Percentiles rank a stretch among this genome's conserved stretches.
phyloP scores from a whole-genome alignment of 2,329 filamentous ascomycete species.

The Bisporella sp. region DNA sequence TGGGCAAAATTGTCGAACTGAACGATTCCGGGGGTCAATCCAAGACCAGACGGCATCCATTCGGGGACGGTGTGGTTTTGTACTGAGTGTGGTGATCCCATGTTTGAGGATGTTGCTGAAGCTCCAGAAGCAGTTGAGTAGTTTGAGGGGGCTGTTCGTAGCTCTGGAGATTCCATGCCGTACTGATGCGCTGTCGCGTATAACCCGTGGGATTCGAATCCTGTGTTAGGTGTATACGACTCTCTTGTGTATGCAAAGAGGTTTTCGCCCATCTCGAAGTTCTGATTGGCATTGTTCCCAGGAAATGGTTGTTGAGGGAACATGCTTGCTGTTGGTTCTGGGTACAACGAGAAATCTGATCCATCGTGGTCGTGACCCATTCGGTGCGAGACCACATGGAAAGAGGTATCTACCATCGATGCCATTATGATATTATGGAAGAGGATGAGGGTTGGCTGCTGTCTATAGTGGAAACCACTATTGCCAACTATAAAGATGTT shows the following conservation, averaged over 20 bases:
- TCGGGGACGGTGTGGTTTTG: slow-evolving; percentile 23
- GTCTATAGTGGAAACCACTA: slow-evolving; percentile 17
- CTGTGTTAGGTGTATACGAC: slow-evolving; percentile 34
- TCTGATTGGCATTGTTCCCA: slow-evolving; percentile 34
- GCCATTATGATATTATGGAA: slow-evolving; percentile 59
- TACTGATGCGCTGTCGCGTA: slow-evolving; percentile 35
- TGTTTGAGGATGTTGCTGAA: slow-evolving; percentile 26
- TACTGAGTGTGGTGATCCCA: slow-evolving; percentile 27
- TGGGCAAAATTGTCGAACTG: slow-evolving; percentile 18
- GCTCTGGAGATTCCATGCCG: slow-evolving; percentile 23
- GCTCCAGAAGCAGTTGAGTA: slow-evolving; percentile 27
- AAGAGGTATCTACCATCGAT: slow-evolving; percentile 71
- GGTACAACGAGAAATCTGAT: slow-evolving; percentile 37
- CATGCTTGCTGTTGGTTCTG: slow-evolving; percentile 33
- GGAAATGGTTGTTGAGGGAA: slow-evolving; percentile 39
- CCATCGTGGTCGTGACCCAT: slow-evolving; percentile 22
- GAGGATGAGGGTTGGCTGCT: slow-evolving; percentile 17
- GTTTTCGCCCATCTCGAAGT: slow-evolving; percentile 36
- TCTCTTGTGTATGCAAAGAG: slow-evolving; percentile 25
- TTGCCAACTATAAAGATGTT: slow-evolving; percentile 12
- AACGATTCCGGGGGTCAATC: slow-evolving; percentile 24
- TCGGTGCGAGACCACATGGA: slow-evolving; percentile 80
- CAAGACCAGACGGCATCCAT: slow-evolving; percentile 23
- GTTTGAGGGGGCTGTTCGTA: slow-evolving; percentile 22
- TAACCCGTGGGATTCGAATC: slow-evolving; percentile 38